A percentile compares a stretch with the other conserved stretches of the same genome.
These are phyloP conservation scores for Mitragyna speciosa DNA, from an alignment of 257 asterid species.

Conservation along the genomic window DNA sequence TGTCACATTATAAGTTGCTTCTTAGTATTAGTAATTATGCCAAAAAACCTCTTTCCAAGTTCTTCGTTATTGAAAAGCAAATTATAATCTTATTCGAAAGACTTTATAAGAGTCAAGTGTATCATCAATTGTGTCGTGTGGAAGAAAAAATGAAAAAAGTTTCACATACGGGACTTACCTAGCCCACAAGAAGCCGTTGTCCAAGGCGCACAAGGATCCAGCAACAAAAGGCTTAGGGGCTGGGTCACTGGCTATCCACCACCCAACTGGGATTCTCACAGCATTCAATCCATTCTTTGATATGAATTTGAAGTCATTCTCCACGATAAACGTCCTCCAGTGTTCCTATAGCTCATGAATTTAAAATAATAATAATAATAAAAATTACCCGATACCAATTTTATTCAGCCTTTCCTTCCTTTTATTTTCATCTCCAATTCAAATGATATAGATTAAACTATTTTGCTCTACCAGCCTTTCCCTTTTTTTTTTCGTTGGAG, in stretches of 20 bases:
- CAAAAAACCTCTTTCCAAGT: too few species aligned
- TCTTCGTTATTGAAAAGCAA: too few species aligned
- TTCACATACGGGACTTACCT: constrained; percentile 27
- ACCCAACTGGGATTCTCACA: constrained; percentile 78
- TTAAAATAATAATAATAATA: background rate
- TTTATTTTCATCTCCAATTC: too few species aligned
- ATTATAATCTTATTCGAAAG: too few species aligned
- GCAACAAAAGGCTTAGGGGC: constrained; percentile 66
- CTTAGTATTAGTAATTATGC: too few species aligned
- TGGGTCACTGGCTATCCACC: constrained; percentile 73
- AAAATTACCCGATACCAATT: too few species aligned
- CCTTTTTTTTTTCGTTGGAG: too few species aligned
- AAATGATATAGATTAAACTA: too few species aligned
- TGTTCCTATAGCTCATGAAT: constrained; percentile 42
- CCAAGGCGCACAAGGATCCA: constrained; percentile 63
- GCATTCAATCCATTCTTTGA: constrained; percentile 46
- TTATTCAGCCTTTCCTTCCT: too few species aligned
- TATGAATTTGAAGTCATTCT: constrained; percentile 68
- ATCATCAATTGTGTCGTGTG: background rate
- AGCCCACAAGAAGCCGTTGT: constrained; percentile 75
- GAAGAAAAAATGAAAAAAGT: background rate
- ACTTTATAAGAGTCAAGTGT: background rate
- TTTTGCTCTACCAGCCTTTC: too few species aligned
- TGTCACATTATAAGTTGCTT: too few species aligned
- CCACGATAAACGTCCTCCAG: constrained; percentile 61